phyloP scores from a whole-genome alignment of 257 asterid genomes.

The Ehretia macrophylla region DNA sequence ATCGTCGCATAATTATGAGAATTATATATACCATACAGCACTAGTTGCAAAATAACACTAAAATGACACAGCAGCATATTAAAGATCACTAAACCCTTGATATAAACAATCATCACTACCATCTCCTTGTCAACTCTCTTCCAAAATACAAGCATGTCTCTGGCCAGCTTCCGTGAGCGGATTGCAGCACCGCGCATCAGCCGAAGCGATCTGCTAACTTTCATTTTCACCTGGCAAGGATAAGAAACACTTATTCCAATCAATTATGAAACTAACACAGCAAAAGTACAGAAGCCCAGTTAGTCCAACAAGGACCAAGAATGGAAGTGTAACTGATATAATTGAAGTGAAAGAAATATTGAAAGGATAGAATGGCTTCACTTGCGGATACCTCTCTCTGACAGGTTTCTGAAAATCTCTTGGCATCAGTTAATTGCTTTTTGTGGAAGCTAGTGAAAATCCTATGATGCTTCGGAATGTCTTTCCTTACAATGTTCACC shows the following conservation, averaged over 20 bases:
- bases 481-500: constrained; percentile 84
- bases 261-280: constrained; percentile 10
- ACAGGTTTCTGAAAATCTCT: constrained; percentile 83
- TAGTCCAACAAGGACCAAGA: no score
- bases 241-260: not conserved
- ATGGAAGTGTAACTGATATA: no score
- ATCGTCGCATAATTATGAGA: no score
- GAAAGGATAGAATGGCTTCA: constrained; percentile 4
- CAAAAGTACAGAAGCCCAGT: not conserved
- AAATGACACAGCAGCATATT: no score
- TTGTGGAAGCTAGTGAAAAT: constrained; percentile 61
- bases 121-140: constrained; percentile 99
- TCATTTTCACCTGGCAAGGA: constrained; percentile 80
- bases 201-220: constrained; percentile 83
- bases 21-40: no score
- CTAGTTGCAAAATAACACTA: no score
- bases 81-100: no score
- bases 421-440: constrained; percentile 82
- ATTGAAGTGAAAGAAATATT: not conserved
- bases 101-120: constrained; percentile 46
- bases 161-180: constrained; percentile 85
- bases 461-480: constrained; percentile 87
- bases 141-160: constrained; percentile 94
- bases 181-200: constrained; percentile 83
- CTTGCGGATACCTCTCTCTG: constrained; percentile 79